Base-by-base conservation (phyloP, 164 flowering plant species). In the Tetrastigma voinierianum region DNA sequence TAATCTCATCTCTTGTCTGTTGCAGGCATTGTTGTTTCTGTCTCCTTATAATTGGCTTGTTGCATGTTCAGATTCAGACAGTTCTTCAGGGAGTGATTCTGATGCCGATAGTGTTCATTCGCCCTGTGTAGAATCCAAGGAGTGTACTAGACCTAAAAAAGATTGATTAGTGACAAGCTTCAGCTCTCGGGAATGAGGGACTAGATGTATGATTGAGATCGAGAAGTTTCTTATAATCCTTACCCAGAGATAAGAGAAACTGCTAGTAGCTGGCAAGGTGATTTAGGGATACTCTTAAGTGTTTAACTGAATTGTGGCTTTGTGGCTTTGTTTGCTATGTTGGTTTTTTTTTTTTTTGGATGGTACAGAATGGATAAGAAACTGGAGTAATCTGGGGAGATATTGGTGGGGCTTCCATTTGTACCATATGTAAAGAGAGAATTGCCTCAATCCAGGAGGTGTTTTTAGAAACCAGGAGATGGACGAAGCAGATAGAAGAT, bases 31-130 rank as follows among this genome's bases (percentile, higher is more conserved):
- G 57, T 17, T 65, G 81, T 32, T 32, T 32, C 40, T 32, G 40
- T 4, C 40, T 32, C 40, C 40, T 32, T 7, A 32, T 3, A 3
- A 32, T 32, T 32, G 40, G 40, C 13, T 24, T 23, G 24, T 12
- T n/a, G 55, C 70, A 74, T 67, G 21, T 74, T 69, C 77, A 9
- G 68, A 61, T 69, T 65, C 72, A 9, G 67, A 55, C 7, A 60
- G 59, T 51, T 59, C 64, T 4, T 90, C 98, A 0, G 96, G 89
- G 11, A 89, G 95, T 55, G 90, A 87, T 57, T 81, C 91, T 0
- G 91, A 87, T 72, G 84, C 75, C 3, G 94, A 92, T 57, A 89
- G 81, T 64, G 90, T 81, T 0, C 87, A 75, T 43, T 85, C 91
- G 32, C 55, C 66, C 2, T 32, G 24, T 23, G 46, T 21, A 10